Evolutionary conservation across 1,139 yeast genomes (phyloP).

Genomic region (Citeromyces siamensis): DNA sequence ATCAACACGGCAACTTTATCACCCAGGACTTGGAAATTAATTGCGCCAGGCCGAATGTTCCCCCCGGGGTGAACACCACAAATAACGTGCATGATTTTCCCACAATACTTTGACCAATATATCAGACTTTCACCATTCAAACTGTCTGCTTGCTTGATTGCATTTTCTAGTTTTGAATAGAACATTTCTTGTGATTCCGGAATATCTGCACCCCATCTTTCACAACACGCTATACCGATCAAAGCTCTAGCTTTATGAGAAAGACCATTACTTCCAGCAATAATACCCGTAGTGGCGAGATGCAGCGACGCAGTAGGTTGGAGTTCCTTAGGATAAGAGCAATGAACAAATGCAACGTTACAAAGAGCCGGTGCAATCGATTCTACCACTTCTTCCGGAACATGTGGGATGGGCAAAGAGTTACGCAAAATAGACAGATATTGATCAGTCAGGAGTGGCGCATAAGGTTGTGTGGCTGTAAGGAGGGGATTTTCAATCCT

Average conservation of each 20-base stretch:
- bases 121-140: constrained; percentile 27
- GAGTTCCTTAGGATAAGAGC: constrained; percentile 57
- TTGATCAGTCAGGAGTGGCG: constrained; percentile 42
- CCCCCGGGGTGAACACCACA: constrained; percentile 74
- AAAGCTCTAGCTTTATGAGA: constrained; percentile 55
- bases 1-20: constrained; percentile 29
- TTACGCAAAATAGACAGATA: constrained; percentile 34
- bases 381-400: constrained; percentile 41
- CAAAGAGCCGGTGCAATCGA: constrained; percentile 56
- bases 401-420: constrained; percentile 35
- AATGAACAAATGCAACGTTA: constrained; percentile 57
- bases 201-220: constrained; percentile 69
- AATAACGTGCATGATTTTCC: constrained; percentile 56
- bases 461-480: constrained; percentile 52
- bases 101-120: constrained; percentile 60
- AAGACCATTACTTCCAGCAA: constrained; percentile 59
- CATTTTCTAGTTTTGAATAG: constrained; percentile 27
- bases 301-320: constrained; percentile 61
- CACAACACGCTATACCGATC: constrained; percentile 55
- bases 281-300: constrained; percentile 54
- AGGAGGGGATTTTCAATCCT: constrained; percentile 51
- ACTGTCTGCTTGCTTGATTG: constrained; percentile 32
- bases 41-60: constrained; percentile 43
- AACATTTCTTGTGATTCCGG: constrained; percentile 35
- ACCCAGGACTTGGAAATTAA: constrained; percentile 15